Percentiles rank a stretch among this genome's conserved stretches.
These are phyloP conservation scores for Citrus glauca DNA, from an alignment of 345 rosid species.

Conservation along the genomic window DNA sequence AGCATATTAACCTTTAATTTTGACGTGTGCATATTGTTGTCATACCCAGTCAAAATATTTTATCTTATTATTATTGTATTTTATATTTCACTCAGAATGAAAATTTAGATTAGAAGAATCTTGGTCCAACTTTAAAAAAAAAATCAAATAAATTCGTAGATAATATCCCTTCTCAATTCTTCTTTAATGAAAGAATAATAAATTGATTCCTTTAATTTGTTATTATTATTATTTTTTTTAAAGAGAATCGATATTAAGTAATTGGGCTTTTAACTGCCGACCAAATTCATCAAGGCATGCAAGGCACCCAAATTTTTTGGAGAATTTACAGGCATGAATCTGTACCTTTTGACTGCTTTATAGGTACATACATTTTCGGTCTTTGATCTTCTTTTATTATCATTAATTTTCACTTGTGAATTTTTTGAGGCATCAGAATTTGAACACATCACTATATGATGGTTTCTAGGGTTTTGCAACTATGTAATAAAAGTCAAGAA, in stretches of 20 bases:
- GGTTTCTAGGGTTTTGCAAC: neutral
- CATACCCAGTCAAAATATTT: too few relatives aligned
- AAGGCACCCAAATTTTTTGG: conserved; percentile 11
- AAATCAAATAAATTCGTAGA: too few relatives aligned
- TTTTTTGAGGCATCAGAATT: neutral
- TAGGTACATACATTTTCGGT: neutral
- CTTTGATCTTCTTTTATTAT: neutral
- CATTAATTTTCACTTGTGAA: neutral
- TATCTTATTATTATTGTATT: too few relatives aligned
- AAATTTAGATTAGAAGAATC: too few relatives aligned
- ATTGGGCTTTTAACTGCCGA: neutral
- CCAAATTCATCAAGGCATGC: neutral
- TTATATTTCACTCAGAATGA: too few relatives aligned
- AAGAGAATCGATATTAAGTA: neutral
- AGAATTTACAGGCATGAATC: neutral
- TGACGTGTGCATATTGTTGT: too few relatives aligned
- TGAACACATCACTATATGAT: neutral
- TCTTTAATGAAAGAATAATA: conserved; percentile 1
- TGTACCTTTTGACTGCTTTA: conserved; percentile 1
- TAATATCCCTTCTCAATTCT: neutral
- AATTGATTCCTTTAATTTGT: neutral
- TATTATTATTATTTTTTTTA: too few relatives aligned
- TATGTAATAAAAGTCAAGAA: conserved; percentile 19
- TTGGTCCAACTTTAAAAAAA: too few relatives aligned
- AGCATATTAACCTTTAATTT: too few relatives aligned